Conservation (phyloP, 2,329 filamentous ascomycete genomes). For the Fusarium sublunatum region DNA sequence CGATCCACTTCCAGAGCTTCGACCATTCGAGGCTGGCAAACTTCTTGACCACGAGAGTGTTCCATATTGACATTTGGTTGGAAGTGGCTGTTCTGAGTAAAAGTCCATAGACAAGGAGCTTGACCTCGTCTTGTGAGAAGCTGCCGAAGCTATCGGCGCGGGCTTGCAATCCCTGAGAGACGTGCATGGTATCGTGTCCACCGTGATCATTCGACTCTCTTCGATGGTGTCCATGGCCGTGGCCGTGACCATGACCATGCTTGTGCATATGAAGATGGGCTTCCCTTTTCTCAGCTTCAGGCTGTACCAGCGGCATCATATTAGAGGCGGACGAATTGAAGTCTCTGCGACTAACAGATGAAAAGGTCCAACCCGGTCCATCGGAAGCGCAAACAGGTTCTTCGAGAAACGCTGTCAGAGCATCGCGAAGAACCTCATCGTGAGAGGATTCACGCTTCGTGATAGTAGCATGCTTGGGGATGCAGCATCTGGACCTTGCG, state of each 20-base stretch:
- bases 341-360: constrained; percentile 4
- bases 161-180: neutral
- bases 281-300: neutral
- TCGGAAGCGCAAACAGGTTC: constrained; percentile 11
- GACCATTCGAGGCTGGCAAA: constrained; percentile 12
- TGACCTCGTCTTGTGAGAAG: constrained; percentile 16
- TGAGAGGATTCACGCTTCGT: constrained; percentile 14
- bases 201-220: neutral
- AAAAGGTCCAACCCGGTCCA: constrained; percentile 13
- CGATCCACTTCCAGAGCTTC: constrained; percentile 8
- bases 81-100: constrained; percentile 2
- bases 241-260: neutral
- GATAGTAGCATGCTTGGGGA: constrained; percentile 16
- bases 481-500: constrained; percentile 21
- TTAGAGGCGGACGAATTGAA: constrained; percentile 6
- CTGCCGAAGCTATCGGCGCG: constrained; percentile 7
- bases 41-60: constrained; percentile 10
- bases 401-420: constrained; percentile 10
- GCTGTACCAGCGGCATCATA: neutral
- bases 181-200: neutral
- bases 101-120: constrained; percentile 1
- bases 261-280: neutral
- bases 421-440: constrained; percentile 10
- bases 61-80: constrained; percentile 10
- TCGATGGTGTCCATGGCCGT: neutral